Conservation (phyloP, 2,329 filamentous ascomycete species). For the Biscogniauxia mediterranea region DNA sequence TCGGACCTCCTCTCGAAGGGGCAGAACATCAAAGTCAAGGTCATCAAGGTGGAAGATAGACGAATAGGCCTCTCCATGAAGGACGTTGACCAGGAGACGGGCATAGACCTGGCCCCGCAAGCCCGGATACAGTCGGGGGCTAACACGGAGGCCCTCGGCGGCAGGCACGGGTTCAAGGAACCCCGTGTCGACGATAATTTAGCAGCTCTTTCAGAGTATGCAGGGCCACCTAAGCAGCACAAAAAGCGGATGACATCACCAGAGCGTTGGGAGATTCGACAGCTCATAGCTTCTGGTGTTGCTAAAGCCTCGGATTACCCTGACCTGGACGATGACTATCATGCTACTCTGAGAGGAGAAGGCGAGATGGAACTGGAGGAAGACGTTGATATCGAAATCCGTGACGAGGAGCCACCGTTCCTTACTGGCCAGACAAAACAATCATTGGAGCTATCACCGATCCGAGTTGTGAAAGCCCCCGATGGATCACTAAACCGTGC, state of each 20-base stretch:
- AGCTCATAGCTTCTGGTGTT: constrained; percentile 92
- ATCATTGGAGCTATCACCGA: constrained; percentile 90
- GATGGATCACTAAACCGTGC: constrained; percentile 97
- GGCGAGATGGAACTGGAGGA: constrained; percentile 90
- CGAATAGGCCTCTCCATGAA: constrained; percentile 94
- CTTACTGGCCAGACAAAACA: constrained; percentile 94
- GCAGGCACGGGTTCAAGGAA: constrained; percentile 49
- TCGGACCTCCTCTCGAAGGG: constrained; percentile 79
- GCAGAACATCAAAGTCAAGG: constrained; percentile 89
- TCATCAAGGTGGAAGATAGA: constrained; percentile 78
- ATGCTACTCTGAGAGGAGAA: constrained; percentile 81
- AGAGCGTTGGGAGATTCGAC: constrained; percentile 95
- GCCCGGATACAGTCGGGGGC: constrained; percentile 81
- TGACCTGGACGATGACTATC: constrained; percentile 90
- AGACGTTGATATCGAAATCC: constrained; percentile 94
- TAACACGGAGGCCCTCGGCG: constrained; percentile 78
- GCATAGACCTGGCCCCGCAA: constrained; percentile 78
- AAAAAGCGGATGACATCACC: constrained; percentile 96
- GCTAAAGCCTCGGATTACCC: constrained; percentile 92
- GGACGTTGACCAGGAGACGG: constrained; percentile 88
- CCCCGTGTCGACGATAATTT: constrained; percentile 44
- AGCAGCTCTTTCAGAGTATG: constrained; percentile 62
- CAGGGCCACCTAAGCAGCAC: constrained; percentile 55
- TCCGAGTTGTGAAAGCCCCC: constrained; percentile 93
- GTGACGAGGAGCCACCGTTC: constrained; percentile 95